Evolutionary conservation across 148 eudicot genomes (phyloP), one percentile per base, ranked within the genome.

Genomic region (Suaeda aralocaspica): DNA sequence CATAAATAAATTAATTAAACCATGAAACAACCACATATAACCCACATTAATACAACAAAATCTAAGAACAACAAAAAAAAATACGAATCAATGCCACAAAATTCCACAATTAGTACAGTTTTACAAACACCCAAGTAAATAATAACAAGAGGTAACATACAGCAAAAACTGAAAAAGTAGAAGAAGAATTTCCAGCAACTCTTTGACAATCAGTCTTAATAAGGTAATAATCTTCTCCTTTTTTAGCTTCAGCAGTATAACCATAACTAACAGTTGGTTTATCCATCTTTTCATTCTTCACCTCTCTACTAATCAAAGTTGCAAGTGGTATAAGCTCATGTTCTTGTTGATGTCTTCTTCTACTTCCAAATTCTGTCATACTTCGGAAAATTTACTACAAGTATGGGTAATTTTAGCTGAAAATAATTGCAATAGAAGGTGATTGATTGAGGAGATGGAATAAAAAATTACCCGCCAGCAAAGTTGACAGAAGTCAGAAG

Each of bases 221-320:
- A 68, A 91, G 71, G 68, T 85, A 78, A 68, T 78, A 91, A 81
- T 91, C 97, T 45, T 91, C 97, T 68, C 95, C 97, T 83, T 89
- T 91, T 79, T 80, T 87, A 48, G 94, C 82, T 74, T 87, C 87
- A 44, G 85, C 91, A 29, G 97, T 87, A 79, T 84, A 71, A 5
- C 97, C 97, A 78, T 76, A 85, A 39, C 78, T 78, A 67, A 89
- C 78, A 21, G 57, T 80, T 19, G 97, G 97, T 74, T 85, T 91
- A 76, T 85, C 94, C 88, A 88, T 84, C 75, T 85, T 89, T 78
- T 91, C 97, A 67, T 56, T 87, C 76, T 73, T 88, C 78, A 87
- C 63, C 71, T 91, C 97, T 67, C 79, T 82, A 69, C 82, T 82
- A 19, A 91, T 85, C 60, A 89, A 77, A 67, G 88, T 80, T 63